Evolutionary conservation across 768 basidiomycete genomes (phyloP).

Genomic region (Mycena chlorophos): DNA sequence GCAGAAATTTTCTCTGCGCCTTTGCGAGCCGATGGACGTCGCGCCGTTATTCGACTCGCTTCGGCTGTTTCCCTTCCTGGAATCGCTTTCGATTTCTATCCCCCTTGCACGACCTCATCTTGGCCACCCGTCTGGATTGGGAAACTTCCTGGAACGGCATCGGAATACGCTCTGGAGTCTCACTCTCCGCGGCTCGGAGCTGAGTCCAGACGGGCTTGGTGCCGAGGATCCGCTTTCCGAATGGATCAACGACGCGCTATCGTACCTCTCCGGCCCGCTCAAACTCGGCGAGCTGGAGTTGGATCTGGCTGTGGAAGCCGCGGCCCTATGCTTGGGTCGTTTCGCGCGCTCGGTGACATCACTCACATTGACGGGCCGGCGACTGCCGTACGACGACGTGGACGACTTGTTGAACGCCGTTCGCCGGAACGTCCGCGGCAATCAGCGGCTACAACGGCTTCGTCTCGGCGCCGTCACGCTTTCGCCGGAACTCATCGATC

Average conservation of each 20-base stretch:
- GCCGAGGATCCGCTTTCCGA: slow-evolving; percentile 34
- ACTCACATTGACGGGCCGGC: slow-evolving; percentile 41
- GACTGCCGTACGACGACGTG: slow-evolving; percentile 39
- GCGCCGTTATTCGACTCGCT: slow-evolving; percentile 42
- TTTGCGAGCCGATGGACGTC: slow-evolving; percentile 48
- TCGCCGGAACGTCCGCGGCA: slow-evolving; percentile 17
- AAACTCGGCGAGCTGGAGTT: slow-evolving; percentile 37
- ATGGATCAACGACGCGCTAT: slow-evolving; percentile 37
- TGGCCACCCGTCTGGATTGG: slow-evolving; percentile 40
- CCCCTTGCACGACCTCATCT: slow-evolving; percentile 43
- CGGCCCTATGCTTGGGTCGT: slow-evolving; percentile 33
- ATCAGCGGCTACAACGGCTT: slow-evolving; percentile 31
- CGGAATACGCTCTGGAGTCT: slow-evolving; percentile 36
- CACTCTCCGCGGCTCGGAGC: slow-evolving; percentile 44
- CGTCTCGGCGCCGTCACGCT: slow-evolving; percentile 43
- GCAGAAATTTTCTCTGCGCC: slow-evolving; percentile 40
- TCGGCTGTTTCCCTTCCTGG: slow-evolving; percentile 32
- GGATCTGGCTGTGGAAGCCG: slow-evolving; percentile 38
- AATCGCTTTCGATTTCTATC: slow-evolving; percentile 40
- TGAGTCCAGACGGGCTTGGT: slow-evolving; percentile 34
- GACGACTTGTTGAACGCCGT: slow-evolving; percentile 30
- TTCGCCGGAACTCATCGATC: slow-evolving; percentile 43
- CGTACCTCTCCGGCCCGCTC: slow-evolving; percentile 25
- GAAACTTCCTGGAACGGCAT: slow-evolving; percentile 39
- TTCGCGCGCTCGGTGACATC: slow-evolving; percentile 37